phyloP scores from a whole-genome alignment of 2,329 filamentous ascomycete genomes.

The Colletotrichum kahawae region DNA sequence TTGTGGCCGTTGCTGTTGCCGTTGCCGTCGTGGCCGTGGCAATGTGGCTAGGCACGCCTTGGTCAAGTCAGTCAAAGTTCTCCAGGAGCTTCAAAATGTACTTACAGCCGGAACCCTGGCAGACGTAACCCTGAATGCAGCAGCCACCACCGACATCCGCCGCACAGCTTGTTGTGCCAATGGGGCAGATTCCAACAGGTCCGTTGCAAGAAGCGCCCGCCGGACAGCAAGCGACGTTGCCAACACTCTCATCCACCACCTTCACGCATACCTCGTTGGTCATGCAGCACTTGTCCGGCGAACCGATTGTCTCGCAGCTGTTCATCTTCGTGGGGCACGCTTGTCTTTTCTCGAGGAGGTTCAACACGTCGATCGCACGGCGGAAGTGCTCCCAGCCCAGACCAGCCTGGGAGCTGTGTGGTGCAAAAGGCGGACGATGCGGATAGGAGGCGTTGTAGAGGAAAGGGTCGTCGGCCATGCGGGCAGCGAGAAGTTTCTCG shows the following conservation, averaged over 20 bases:
- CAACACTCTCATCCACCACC: conserved; percentile 66
- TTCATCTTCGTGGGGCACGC: conserved; percentile 73
- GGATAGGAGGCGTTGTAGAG: conserved; percentile 24
- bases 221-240: conserved; percentile 78
- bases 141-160: conserved; percentile 73
- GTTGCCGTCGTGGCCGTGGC: conserved; percentile 19
- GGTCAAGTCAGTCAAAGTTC: conserved; percentile 7
- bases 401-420: conserved; percentile 43
- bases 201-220: conserved; percentile 67
- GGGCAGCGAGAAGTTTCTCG: conserved; percentile 34
- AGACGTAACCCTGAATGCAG: conserved; percentile 75
- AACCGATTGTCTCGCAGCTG: conserved; percentile 67
- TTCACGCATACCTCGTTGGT: conserved; percentile 69
- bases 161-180: conserved; percentile 68
- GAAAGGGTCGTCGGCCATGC: conserved; percentile 28
- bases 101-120: conserved; percentile 73
- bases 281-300: conserved; percentile 75
- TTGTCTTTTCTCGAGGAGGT: conserved; percentile 58
- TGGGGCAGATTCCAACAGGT: conserved; percentile 64
- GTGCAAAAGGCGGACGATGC: conserved; percentile 56
- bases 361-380: conserved; percentile 51
- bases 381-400: conserved; percentile 37
- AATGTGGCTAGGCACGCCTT: conserved; percentile 39
- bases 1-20: conserved; percentile 24
- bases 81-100: conserved; percentile 23